Conservation (phyloP, 1,284 basidiomycete genomes). For the Singerocomus inundabilis region DNA sequence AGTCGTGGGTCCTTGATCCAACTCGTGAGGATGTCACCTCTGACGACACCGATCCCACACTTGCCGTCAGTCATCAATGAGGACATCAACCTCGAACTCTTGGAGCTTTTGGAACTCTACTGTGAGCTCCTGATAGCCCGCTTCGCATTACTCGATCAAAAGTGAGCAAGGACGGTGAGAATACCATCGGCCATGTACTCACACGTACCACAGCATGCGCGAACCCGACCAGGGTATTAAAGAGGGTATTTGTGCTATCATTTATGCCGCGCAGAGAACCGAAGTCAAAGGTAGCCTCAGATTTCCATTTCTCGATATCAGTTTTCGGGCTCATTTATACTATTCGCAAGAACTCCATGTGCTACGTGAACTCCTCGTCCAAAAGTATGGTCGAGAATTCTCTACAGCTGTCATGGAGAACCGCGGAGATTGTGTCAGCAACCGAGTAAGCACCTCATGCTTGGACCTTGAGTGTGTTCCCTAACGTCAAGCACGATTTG, state of each 20-base stretch:
- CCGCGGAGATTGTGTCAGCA: slow-evolving; percentile 72
- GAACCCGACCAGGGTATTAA: slow-evolving; percentile 82
- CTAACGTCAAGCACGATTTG: slow-evolving; percentile 3
- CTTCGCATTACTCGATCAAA: slow-evolving; percentile 87
- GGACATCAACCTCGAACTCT: slow-evolving; percentile 80
- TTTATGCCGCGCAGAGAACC: slow-evolving; percentile 88
- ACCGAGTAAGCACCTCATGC: slow-evolving; percentile 54
- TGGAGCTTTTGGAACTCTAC: slow-evolving; percentile 93
- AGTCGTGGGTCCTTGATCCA: slow-evolving; percentile 41
- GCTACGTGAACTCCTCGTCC: slow-evolving; percentile 90
- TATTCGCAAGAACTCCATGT: slow-evolving; percentile 75
- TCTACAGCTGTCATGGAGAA: slow-evolving; percentile 82
- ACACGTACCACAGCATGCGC: slow-evolving; percentile 48
- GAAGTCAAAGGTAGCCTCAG: slow-evolving; percentile 76
- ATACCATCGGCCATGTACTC: not conserved
- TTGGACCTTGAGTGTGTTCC: not conserved
- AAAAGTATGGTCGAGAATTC: slow-evolving; percentile 89
- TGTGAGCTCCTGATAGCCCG: slow-evolving; percentile 90
- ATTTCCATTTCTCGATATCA: slow-evolving; percentile 1
- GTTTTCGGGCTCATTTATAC: slow-evolving; percentile 3
- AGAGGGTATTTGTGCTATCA: slow-evolving; percentile 78
- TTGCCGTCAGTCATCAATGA: slow-evolving; percentile 70
- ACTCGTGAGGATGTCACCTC: slow-evolving; percentile 1
- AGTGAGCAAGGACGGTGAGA: slow-evolving; percentile 43
- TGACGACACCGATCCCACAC: slow-evolving; percentile 2